Base-by-base conservation (phyloP, 306 rosid genomes). In the Ormosia emarginata region DNA sequence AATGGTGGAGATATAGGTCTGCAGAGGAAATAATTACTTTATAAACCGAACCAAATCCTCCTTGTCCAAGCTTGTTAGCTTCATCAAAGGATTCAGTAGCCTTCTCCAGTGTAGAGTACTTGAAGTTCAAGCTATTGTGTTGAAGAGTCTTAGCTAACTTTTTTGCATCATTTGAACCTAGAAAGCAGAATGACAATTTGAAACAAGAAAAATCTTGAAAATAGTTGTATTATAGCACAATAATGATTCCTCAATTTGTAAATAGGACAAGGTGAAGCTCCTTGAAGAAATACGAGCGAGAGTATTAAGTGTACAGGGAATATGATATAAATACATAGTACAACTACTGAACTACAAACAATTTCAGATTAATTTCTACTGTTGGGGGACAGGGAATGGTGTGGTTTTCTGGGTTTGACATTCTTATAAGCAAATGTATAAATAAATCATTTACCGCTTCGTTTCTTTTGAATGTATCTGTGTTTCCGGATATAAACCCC, bases 41-140 rank as follows among this genome's bases (percentile, higher is more conserved):
- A 57, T 95, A 95, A 75, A 95, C 98, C 55, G 98, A 81, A 81
- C 98, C 98, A 61, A 93, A 95, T 41, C 99, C 99, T 82, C 98
- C 99, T 74, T 92, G 99, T 29, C 99, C 98, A 43, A 95, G 89
- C 88, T 92, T 95, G 91, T 93, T 92, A 11, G 75, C 77, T 1
- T 76, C 78, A 65, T 80, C 78, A 65, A 95, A 95, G 29, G 92
- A 88, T 47, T 64, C 89, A 2, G 99, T 95, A 14, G 99, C 99
- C 86, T 84, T 93, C 57, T 95, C 99, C 75, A 95, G 82, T 55
- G 91, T 86, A 7, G 98, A 88, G 86, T 92, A 95, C 88, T 95
- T 95, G 90, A 95, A 93, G 79, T 93, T 87, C 89, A 93, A 86
- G 90, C 90, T 90, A 40, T 90, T 93, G 75, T 88, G 88, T 40